These are phyloP conservation scores for Funneliformis mosseae DNA, from an alignment of 192 early-diverging fungal genomes.

Conservation along the genomic window DNA sequence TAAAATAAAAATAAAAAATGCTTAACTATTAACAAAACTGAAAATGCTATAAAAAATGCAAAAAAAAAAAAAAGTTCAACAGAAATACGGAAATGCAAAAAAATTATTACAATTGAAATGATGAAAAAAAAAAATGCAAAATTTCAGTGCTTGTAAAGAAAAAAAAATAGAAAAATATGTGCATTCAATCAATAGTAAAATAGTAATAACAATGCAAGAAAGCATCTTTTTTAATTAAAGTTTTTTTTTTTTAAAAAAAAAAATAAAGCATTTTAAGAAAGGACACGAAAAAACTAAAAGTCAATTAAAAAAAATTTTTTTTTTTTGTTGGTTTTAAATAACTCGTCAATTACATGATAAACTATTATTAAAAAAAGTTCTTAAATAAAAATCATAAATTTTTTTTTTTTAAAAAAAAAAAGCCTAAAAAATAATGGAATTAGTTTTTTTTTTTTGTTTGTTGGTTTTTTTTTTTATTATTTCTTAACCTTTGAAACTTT, in stretches of 20 bases:
- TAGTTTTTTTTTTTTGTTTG: not conserved
- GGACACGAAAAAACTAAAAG: not conserved
- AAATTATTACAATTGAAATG: not conserved
- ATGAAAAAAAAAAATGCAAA: not conserved
- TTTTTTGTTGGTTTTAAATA: not conserved
- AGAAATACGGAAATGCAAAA: not conserved
- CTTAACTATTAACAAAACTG: not conserved
- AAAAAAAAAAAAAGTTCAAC: not conserved
- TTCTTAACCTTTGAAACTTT: conserved; percentile 7
- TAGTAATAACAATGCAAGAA: not conserved
- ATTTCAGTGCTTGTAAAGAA: not conserved
- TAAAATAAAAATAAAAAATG: not conserved
- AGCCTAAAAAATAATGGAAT: not conserved
- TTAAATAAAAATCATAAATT: not conserved
- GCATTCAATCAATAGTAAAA: not conserved
- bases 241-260: not conserved
- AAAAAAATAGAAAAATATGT: not conserved
- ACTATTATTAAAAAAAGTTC: too few species aligned
- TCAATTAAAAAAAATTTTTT: not conserved
- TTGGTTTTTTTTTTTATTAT: not conserved
- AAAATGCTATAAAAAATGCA: not conserved
- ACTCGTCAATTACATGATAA: too few species aligned
- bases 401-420: not conserved
- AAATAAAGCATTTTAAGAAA: not conserved
- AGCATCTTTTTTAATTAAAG: not conserved